These are phyloP conservation scores for Glycine latifolia DNA, from an alignment of 306 rosid species.

Conservation along the genomic window DNA sequence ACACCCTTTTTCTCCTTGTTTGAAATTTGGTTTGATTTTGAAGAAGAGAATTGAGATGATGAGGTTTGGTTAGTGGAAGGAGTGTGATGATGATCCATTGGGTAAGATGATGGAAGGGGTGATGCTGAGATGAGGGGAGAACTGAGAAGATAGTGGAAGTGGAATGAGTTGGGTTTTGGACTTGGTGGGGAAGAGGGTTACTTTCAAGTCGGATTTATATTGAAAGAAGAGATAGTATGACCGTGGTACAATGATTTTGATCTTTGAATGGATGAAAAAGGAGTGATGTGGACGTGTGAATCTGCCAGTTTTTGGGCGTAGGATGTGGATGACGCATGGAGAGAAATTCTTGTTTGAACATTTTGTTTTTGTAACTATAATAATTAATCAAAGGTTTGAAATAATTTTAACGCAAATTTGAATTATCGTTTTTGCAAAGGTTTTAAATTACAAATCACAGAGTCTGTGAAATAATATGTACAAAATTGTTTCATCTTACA, in stretches of 20 bases:
- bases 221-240: neutral
- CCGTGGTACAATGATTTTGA: constrained; percentile 31
- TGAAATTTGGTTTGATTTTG: constrained; percentile 7
- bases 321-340: constrained; percentile 51
- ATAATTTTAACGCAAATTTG: too few species aligned
- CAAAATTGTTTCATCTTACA: too few species aligned
- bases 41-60: constrained; percentile 52
- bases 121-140: too few species aligned
- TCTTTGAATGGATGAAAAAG: constrained; percentile 40
- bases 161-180: too few species aligned
- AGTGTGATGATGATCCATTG: constrained; percentile 52
- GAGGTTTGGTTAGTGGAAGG: too few species aligned
- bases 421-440: too few species aligned
- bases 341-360: neutral
- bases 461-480: too few species aligned
- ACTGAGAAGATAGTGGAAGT: neutral
- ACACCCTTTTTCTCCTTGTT: constrained; percentile 33
- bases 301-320: constrained; percentile 71
- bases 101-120: neutral
- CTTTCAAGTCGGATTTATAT: neutral
- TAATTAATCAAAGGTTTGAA: too few species aligned
- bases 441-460: too few species aligned
- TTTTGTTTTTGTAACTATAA: neutral
- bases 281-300: constrained; percentile 62
- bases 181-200: neutral